Percentiles rank a stretch among this genome's conserved stretches.
These are phyloP conservation scores for Straminergon stramineum DNA, from an alignment of 225 moss, liverwort and hornwort species.

Conservation along the genomic window DNA sequence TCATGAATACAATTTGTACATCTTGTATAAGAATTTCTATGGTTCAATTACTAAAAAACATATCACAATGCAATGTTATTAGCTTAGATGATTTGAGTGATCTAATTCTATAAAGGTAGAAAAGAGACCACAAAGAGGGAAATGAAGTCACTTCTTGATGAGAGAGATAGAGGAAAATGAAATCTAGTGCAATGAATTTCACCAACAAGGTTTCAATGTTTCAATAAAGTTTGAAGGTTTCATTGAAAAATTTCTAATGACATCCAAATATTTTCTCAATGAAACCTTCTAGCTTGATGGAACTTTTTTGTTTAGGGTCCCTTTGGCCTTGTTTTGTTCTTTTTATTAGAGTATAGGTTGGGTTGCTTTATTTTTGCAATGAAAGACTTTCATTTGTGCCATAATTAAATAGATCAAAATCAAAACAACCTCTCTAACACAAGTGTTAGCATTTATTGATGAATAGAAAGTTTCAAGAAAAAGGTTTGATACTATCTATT, in stretches of 20 bases:
- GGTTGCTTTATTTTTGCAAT: neutral
- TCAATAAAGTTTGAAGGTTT: neutral
- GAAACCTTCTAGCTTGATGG: neutral
- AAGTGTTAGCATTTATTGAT: neutral
- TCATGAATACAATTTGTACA: neutral
- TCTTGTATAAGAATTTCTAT: neutral
- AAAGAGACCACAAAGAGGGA: neutral
- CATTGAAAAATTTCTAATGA: accelerated
- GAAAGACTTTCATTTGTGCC: neutral
- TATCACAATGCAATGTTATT: too few relatives aligned
- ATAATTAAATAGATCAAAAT: neutral
- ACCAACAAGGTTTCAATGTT: neutral
- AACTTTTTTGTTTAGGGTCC: accelerated
- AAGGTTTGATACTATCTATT: neutral
- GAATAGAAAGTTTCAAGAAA: neutral
- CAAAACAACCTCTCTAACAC: neutral
- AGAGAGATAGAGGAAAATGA: neutral
- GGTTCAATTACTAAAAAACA: accelerated
- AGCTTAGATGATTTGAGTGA: neutral
- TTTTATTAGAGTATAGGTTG: accelerated
- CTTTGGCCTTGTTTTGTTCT: neutral
- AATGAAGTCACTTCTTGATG: neutral
- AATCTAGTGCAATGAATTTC: neutral
- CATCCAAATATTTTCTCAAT: neutral
- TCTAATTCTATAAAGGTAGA: neutral